phyloP scores from a whole-genome alignment of 2,329 filamentous ascomycete genomes.

The Cryphonectria radicalis region DNA sequence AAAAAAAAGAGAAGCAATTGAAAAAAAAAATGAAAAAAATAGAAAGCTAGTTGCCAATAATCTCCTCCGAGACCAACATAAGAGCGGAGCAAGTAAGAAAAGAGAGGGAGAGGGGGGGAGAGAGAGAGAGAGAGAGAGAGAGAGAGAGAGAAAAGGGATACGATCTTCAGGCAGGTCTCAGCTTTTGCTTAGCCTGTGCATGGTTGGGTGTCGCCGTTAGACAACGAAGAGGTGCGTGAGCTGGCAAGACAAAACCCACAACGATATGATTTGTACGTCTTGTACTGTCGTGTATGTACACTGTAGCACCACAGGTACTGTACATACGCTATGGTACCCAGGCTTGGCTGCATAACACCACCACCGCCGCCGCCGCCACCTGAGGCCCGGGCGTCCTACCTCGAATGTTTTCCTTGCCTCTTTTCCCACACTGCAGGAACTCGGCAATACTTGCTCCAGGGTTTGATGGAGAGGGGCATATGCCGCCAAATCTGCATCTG shows the following conservation, averaged over 20 bases:
- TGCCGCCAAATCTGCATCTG: neutral
- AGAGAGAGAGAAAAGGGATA: neutral
- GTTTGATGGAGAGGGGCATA: neutral
- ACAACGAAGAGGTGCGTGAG: neutral
- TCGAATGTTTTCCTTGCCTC: neutral
- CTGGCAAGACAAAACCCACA: neutral
- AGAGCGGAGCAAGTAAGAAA: neutral
- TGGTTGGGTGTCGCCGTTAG: neutral
- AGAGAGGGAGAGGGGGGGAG: neutral
- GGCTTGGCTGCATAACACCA: neutral
- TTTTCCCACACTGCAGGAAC: neutral
- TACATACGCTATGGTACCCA: no score
- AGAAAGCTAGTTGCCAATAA: neutral
- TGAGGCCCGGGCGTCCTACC: neutral
- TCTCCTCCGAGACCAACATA: neutral
- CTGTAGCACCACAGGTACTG: no score
- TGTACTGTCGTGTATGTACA: neutral
- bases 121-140: no score
- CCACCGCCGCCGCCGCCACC: neutral
- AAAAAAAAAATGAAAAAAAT: no score
- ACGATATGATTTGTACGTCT: neutral
- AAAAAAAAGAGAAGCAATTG: neutral
- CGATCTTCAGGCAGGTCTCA: constrained; percentile 1
- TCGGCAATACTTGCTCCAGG: neutral
- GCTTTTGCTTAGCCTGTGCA: neutral